Base-by-base conservation (phyloP, 805 yeast species). In the Dipodascopsis tothii region DNA sequence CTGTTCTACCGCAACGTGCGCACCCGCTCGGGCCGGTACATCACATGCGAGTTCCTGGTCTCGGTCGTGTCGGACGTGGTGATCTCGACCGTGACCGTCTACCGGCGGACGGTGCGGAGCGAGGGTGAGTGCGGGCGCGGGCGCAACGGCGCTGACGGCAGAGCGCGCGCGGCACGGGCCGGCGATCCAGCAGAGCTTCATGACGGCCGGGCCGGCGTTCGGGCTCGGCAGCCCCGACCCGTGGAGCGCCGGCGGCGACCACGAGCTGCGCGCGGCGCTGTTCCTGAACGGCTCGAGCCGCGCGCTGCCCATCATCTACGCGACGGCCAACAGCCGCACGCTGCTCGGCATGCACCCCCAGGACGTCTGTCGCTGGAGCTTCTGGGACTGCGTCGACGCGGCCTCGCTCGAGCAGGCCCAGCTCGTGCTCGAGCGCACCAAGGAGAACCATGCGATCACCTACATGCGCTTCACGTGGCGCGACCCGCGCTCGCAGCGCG, bases 201-300 rank as follows among this genome's bases (percentile, higher is more conserved):
- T n/a, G n/a, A n/a, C n/a, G n/a, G n/a, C n/a, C n/a, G n/a, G n/a
- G n/a, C n/a, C n/a, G n/a, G n/a, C n/a, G 46, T 21, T 14, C 46
- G 42, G 11, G 43, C 40, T 3, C 46, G 32, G 1, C 37, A 5
- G 43, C 46, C 7, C 39, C 39, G 4, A 21, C 25, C 28, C 21
- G 35, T 14, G 16, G 22, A 17, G 36, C 21, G 28, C 20, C 7
- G 11, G 14, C 4, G 5, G 9, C 35, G 32, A 21, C 7, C 43
- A 37, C 33, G 48, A 45, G 23, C 48, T 34, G 3, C 49, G 49
- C 33, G 43, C 49, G 9, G 45, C 46, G 4, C 37, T 45, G 6
- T 37, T 45, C 23, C 42, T 45, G 14, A 35, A 45, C 23, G 39
- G 49, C 6, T 43, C 45, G 14, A 30, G 37, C 3, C 23, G 28